phyloP scores from a whole-genome alignment of 805 yeast species.

The Wickerhamiella dianesei region DNA sequence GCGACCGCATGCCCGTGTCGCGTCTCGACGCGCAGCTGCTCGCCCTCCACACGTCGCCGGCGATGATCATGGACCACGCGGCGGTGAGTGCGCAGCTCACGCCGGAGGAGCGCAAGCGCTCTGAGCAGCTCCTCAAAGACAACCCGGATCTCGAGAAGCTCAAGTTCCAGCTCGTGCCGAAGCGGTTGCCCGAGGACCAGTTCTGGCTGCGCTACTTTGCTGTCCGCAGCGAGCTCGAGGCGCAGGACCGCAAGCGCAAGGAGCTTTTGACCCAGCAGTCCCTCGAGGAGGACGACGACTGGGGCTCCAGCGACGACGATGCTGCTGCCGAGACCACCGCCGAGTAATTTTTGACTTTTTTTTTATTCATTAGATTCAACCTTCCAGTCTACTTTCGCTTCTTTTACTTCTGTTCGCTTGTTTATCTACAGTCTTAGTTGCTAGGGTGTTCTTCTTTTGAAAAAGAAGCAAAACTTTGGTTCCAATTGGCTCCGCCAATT shows the following conservation, averaged over 20 bases:
- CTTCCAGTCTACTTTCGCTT: background rate
- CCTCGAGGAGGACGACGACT: conserved; percentile 33
- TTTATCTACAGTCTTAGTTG: too few species aligned
- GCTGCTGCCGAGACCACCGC: background rate
- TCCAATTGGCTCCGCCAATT: too few species aligned
- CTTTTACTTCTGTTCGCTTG: too few species aligned
- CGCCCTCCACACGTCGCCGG: conserved; percentile 38
- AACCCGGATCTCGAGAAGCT: conserved; percentile 41
- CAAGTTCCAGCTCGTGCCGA: conserved; percentile 57
- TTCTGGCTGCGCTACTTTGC: conserved; percentile 70
- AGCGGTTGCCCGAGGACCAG: conserved; percentile 37
- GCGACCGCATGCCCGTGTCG: conserved; percentile 31
- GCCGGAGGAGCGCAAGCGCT: conserved; percentile 37
- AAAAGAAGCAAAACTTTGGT: too few species aligned
- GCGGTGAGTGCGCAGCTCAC: conserved; percentile 30
- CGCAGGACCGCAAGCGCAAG: conserved; percentile 54
- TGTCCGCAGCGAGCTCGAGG: conserved; percentile 38
- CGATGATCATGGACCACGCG: conserved; percentile 29
- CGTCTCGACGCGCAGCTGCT: conserved; percentile 53
- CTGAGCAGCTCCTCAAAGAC: conserved; percentile 31
- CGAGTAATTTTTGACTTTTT: background rate
- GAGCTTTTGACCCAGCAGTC: conserved; percentile 36
- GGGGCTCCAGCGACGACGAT: conserved; percentile 23
- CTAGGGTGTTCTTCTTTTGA: too few species aligned
- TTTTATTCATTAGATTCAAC: background rate